Percentiles rank a stretch among this genome's conserved stretches.
Conservation (phyloP, 805 yeast genomes). For the Starmerella riodocensis region DNA sequence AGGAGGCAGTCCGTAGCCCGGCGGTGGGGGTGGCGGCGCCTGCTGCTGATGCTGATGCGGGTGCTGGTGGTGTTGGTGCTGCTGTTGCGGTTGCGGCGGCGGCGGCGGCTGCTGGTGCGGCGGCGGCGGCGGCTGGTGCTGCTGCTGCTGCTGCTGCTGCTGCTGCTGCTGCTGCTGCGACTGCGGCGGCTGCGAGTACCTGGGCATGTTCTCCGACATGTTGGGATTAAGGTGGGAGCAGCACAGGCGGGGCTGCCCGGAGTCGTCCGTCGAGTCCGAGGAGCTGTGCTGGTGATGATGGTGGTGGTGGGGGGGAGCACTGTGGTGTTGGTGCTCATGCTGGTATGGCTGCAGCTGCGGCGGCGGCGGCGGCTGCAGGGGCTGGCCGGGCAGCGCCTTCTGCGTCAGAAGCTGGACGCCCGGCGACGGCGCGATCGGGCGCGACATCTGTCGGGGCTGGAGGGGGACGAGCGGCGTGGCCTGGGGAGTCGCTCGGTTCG, state of each 20-base stretch:
- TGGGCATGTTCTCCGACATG: background rate
- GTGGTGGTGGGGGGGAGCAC: background rate
- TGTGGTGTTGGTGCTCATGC: background rate
- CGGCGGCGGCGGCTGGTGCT: background rate
- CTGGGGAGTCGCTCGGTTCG: background rate
- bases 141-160: conserved; percentile 44
- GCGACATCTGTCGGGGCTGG: background rate
- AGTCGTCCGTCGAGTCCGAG: background rate
- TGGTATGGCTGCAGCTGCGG: background rate
- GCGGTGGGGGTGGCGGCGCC: background rate
- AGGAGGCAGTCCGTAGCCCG: background rate
- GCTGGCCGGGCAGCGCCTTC: background rate
- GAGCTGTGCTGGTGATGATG: background rate
- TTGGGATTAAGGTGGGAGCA: background rate
- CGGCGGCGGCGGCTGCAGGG: no score
- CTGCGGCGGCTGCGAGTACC: conserved; percentile 7
- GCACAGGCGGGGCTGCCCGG: background rate
- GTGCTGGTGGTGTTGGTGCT: no score
- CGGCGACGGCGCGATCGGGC: background rate
- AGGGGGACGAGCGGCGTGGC: background rate
- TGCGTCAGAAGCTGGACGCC: background rate
- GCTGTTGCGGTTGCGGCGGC: background rate
- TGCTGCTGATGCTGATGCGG: no score
- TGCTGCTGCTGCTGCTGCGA: conserved; percentile 33
- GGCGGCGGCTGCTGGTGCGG: background rate